These are phyloP conservation scores for Phylloporus rhodoxanthus DNA, from an alignment of 768 basidiomycete genomes.

Conservation along the genomic window DNA sequence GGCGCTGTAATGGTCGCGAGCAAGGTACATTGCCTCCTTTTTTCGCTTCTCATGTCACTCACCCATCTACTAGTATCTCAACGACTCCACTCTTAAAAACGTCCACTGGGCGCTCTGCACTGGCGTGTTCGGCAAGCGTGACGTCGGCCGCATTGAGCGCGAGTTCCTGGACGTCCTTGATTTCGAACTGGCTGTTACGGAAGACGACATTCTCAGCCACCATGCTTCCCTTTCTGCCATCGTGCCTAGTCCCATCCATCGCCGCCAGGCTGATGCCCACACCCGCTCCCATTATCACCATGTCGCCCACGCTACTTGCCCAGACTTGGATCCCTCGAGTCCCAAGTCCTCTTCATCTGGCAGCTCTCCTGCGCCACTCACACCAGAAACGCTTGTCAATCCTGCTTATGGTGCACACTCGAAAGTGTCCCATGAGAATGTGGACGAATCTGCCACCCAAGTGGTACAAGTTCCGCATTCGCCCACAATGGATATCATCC, in stretches of 20 bases:
- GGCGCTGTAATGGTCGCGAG: slow-evolving; percentile 84
- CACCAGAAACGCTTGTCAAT: slow-evolving; percentile 24
- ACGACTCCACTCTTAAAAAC: slow-evolving; percentile 88
- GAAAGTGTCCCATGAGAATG: slow-evolving; percentile 26
- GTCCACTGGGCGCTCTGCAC: slow-evolving; percentile 87
- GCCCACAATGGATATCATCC: slow-evolving; percentile 39
- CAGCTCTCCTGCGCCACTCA: slow-evolving; percentile 31
- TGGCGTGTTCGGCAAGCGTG: slow-evolving; percentile 74
- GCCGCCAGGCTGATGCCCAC: slow-evolving; percentile 23
- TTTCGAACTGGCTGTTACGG: slow-evolving; percentile 62
- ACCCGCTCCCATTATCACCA: slow-evolving; percentile 14
- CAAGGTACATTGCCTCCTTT: slow-evolving; percentile 46
- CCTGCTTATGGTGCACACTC: slow-evolving; percentile 16
- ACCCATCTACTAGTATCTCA: slow-evolving; percentile 52
- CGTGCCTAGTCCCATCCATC: slow-evolving; percentile 23
- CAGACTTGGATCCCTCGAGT: slow-evolving; percentile 41
- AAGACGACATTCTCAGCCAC: slow-evolving; percentile 54
- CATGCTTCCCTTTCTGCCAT: slow-evolving; percentile 33
- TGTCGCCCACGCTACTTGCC: slow-evolving; percentile 27
- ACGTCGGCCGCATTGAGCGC: slow-evolving; percentile 75
- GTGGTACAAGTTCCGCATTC: slow-evolving; percentile 19
- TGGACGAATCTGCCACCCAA: slow-evolving; percentile 24
- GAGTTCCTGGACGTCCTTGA: slow-evolving; percentile 78
- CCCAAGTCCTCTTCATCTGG: slow-evolving; percentile 35
- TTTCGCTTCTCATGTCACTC: slow-evolving; percentile 18